Evolutionary conservation across 345 rosid genomes (phyloP).

Genomic region (Salix viminalis): DNA sequence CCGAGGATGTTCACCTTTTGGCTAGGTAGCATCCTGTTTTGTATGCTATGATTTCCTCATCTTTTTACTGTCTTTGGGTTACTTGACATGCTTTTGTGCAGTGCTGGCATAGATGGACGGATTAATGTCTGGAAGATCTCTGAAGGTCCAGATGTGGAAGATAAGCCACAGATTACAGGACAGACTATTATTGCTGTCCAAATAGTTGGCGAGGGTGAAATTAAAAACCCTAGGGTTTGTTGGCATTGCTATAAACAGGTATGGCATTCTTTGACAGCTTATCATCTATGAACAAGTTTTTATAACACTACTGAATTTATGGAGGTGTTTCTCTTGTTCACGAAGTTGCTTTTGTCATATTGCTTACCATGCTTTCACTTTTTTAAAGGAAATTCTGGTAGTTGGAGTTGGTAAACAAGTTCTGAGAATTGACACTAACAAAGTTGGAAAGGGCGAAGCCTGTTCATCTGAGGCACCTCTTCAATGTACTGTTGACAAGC

Average conservation of each 20-base stretch:
- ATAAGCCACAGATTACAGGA: slow-evolving; percentile 62
- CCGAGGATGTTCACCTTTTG: slow-evolving; percentile 82
- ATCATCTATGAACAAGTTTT: neutral
- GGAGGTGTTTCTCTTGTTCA: neutral
- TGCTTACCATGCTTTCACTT: neutral
- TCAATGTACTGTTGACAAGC: slow-evolving; percentile 54
- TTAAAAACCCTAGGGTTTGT: slow-evolving; percentile 69
- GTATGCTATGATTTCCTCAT: neutral
- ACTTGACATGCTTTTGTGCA: slow-evolving; percentile 23
- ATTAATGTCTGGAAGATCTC: slow-evolving; percentile 72
- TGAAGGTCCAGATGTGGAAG: slow-evolving; percentile 78
- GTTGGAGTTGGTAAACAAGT: slow-evolving; percentile 71
- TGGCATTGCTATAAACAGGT: slow-evolving; percentile 95
- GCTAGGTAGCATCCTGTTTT: slow-evolving; percentile 55
- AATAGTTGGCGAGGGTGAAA: slow-evolving; percentile 50
- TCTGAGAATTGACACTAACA: slow-evolving; percentile 67
- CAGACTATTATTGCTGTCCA: slow-evolving; percentile 55
- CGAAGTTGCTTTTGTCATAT: neutral
- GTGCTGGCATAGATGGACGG: slow-evolving; percentile 79
- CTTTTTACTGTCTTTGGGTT: neutral
- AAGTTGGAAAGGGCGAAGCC: slow-evolving; percentile 56
- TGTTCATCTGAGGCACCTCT: slow-evolving; percentile 74
- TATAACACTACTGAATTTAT: neutral
- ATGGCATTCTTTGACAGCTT: slow-evolving; percentile 11
- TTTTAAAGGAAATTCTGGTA: slow-evolving; percentile 67